Evolutionary conservation across 208 protist species (phyloP).

Genomic region (Balamuthia mandrillaris): DNA sequence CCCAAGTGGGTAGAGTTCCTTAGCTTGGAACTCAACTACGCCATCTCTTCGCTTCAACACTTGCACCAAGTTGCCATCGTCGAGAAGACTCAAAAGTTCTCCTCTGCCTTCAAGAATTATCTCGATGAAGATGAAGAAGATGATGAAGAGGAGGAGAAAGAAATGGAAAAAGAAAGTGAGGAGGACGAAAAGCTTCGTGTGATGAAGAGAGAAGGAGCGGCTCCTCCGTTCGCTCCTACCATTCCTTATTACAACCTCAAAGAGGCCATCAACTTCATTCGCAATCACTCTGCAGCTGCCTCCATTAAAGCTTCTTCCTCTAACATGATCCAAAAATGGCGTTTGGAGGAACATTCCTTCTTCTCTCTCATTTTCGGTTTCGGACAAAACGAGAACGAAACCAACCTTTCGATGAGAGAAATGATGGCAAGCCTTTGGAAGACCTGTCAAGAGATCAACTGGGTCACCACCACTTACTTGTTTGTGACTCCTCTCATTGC

Average conservation of each 20-base stretch:
- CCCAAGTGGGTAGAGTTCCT: conserved; percentile 49
- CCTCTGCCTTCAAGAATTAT: not conserved
- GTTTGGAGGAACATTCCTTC: not conserved
- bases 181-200: not conserved
- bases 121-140: not conserved
- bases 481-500: conserved; percentile 38
- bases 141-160: not conserved
- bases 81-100: not conserved
- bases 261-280: conserved; percentile 25
- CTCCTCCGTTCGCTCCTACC: not conserved
- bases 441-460: conserved; percentile 42
- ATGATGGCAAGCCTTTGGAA: not conserved
- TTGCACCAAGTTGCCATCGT: conserved; percentile 26
- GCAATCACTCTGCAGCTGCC: not conserved
- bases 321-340: conserved; percentile 16
- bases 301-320: not conserved
- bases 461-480: conserved; percentile 42
- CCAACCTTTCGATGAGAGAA: not conserved
- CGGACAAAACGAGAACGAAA: not conserved
- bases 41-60: conserved; percentile 35
- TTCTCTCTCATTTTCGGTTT: not conserved
- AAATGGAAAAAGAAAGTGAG: not conserved
- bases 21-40: conserved; percentile 39
- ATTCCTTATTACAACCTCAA: conserved; percentile 45
- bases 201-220: not conserved